A percentile compares a stretch with the other conserved stretches of the same genome.
These are phyloP conservation scores for Alternaria solani DNA, from an alignment of 2,329 filamentous ascomycete genomes.

Conservation along the genomic window DNA sequence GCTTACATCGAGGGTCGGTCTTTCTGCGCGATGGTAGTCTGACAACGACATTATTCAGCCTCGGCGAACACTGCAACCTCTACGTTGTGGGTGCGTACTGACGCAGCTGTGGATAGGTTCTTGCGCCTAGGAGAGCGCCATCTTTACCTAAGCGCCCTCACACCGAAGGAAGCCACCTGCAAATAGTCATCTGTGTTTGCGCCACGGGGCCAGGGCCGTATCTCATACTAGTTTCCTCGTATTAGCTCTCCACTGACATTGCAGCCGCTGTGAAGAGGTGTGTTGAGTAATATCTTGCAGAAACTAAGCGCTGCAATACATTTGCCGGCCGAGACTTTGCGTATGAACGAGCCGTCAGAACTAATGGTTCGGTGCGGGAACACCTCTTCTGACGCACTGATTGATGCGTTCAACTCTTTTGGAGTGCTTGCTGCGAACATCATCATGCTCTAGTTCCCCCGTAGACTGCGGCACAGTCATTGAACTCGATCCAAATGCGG, in stretches of 20 bases:
- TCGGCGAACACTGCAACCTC: not conserved
- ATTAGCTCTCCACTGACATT: not conserved
- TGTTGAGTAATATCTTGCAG: not conserved
- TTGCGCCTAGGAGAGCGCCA: not conserved
- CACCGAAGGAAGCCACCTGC: not conserved
- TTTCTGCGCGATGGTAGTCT: not conserved
- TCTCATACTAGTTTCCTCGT: not conserved
- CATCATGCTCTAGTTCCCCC: not conserved
- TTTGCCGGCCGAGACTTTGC: not conserved
- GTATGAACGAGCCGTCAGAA: not conserved
- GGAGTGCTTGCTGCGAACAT: not conserved
- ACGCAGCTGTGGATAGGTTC: not conserved
- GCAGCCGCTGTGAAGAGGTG: not conserved
- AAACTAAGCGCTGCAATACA: not conserved
- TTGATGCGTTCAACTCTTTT: not conserved
- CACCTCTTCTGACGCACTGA: not conserved
- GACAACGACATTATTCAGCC: not conserved
- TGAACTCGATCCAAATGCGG: not conserved
- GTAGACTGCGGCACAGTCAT: not conserved
- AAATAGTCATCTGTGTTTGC: not conserved
- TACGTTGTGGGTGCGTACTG: not conserved
- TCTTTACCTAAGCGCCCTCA: not conserved
- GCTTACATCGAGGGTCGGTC: not conserved
- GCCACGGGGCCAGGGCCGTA: not conserved
- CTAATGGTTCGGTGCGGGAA: not conserved